A percentile compares a stretch with the other conserved stretches of the same genome.
These are phyloP conservation scores for Breviolum minutum DNA, from an alignment of 73 alveolate species.

Conservation along the genomic window DNA sequence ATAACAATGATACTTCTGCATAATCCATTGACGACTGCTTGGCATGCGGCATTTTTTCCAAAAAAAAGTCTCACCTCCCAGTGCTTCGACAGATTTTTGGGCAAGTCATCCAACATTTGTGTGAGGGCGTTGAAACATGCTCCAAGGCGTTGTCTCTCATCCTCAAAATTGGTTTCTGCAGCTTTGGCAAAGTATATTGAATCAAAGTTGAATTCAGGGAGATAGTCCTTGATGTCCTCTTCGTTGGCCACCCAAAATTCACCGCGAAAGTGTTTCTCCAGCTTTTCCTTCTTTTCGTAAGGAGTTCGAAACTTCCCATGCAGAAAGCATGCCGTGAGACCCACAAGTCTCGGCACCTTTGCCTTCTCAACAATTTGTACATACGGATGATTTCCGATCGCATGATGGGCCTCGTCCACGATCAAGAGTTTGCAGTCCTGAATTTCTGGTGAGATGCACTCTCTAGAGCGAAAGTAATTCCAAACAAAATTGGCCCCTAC, in stretches of 20 bases:
- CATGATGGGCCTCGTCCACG: constrained; percentile 48
- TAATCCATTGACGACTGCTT: too few relatives aligned
- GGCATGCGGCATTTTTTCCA: not conserved
- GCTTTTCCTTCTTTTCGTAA: not conserved
- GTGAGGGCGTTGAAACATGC: not conserved
- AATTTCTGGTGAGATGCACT: not conserved
- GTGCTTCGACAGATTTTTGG: not conserved
- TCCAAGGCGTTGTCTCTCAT: not conserved
- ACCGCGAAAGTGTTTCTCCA: constrained; percentile 14
- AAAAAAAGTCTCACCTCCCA: too few relatives aligned
- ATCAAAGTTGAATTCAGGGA: constrained; percentile 9
- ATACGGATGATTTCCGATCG: constrained; percentile 10
- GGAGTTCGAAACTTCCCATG: constrained; percentile 8
- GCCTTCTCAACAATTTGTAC: not conserved
- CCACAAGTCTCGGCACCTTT: constrained; percentile 10
- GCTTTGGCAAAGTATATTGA: not conserved
- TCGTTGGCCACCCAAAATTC: not conserved
- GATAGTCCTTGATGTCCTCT: not conserved
- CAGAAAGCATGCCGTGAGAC: constrained; percentile 59
- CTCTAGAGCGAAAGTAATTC: too few relatives aligned
- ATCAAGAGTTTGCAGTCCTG: constrained; percentile 27
- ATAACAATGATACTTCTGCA: too few relatives aligned
- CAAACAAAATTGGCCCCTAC: too few relatives aligned
- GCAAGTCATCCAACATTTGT: not conserved
- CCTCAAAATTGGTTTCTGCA: not conserved